Evolutionary conservation across 179 eudicot species (phyloP).

Genomic region (Beta lomatogona): DNA sequence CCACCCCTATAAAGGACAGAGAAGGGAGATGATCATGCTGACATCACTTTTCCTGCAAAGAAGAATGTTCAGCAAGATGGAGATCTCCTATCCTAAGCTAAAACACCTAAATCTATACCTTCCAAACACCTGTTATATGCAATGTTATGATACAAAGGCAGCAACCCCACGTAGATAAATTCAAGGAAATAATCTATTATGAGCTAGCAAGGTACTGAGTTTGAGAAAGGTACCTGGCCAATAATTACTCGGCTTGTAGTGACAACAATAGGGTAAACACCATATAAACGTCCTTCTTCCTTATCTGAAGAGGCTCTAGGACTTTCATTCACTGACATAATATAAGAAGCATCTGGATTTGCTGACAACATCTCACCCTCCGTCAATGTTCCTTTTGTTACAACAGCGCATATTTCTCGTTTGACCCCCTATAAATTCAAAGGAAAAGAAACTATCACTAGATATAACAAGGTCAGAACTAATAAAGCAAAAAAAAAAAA

Average conservation of each 20-base stretch:
- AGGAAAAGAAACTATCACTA: not conserved
- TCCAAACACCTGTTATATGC: too few species aligned
- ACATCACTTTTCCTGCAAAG: not conserved
- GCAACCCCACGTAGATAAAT: not conserved
- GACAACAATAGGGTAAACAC: constrained; percentile 84
- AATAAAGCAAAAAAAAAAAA: constrained; percentile 1
- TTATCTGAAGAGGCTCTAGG: constrained; percentile 39
- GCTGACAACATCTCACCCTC: too few species aligned
- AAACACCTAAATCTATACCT: not conserved
- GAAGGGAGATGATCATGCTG: not conserved
- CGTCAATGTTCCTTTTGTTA: too few species aligned
- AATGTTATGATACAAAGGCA: too few species aligned
- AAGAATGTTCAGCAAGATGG: not conserved
- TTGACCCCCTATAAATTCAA: too few species aligned
- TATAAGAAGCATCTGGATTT: too few species aligned
- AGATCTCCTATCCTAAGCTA: not conserved
- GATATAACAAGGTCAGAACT: not conserved
- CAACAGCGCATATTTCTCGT: too few species aligned
- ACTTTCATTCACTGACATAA: constrained; percentile 73
- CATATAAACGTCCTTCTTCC: constrained; percentile 53
- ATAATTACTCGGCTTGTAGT: constrained; percentile 78
- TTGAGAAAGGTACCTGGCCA: constrained; percentile 68
- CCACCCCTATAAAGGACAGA: not conserved
- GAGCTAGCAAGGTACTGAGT: constrained; percentile 5
- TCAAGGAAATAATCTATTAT: not conserved